Conservation (phyloP, 257 asterid genomes). For the Lycium ferocissimum region DNA sequence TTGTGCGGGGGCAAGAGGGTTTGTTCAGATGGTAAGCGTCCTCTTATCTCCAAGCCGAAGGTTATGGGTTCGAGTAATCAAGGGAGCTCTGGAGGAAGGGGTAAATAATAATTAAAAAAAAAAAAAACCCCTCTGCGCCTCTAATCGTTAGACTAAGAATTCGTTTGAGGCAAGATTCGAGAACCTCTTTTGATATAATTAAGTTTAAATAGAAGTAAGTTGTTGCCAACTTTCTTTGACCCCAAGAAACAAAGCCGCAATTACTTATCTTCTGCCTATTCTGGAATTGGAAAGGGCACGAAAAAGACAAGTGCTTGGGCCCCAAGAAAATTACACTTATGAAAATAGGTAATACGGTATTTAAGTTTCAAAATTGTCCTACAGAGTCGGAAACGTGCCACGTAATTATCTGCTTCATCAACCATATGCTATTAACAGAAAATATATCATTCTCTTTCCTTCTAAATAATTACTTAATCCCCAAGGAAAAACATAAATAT, state of each 20-base stretch:
- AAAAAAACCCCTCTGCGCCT: too few species aligned
- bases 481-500: not conserved
- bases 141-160: too few species aligned
- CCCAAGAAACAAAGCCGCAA: not conserved
- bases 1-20: too few species aligned
- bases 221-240: not conserved
- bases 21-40: too few species aligned
- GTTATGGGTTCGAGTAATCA: too few species aligned
- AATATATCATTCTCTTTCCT: not conserved
- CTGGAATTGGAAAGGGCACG: not conserved
- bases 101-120: too few species aligned
- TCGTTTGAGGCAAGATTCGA: not conserved
- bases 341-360: not conserved
- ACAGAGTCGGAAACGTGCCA: not conserved
- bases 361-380: not conserved
- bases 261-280: not conserved
- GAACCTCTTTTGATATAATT: not conserved
- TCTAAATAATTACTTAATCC: not conserved
- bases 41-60: too few species aligned
- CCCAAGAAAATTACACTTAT: slow-evolving; percentile 4
- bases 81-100: too few species aligned
- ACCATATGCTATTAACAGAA: not conserved
- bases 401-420: not conserved
- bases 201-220: not conserved
- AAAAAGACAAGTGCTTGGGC: not conserved